Conservation (phyloP, 176 grass and related monocot species). For the Oryza longistaminata region DNA sequence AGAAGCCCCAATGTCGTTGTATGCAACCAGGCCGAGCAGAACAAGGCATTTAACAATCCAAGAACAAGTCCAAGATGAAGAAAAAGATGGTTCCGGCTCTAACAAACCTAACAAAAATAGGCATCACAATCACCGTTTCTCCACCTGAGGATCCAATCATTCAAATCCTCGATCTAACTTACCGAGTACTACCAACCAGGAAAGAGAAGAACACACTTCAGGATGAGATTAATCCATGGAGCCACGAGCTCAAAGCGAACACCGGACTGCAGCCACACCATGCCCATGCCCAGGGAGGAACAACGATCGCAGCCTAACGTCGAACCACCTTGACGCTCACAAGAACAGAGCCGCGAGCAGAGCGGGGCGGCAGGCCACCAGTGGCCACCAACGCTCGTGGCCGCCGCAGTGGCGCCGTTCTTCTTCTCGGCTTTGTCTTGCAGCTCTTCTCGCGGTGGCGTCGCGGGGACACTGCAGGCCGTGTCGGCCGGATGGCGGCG, state of each 20-base stretch:
- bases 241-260: constrained; percentile 33
- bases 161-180: constrained; percentile 21
- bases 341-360: constrained; percentile 33
- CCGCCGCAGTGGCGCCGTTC: constrained; percentile 13
- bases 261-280: constrained; percentile 30
- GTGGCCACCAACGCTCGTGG: constrained; percentile 3
- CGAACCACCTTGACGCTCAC: constrained; percentile 45
- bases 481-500: constrained; percentile 57
- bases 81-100: neutral
- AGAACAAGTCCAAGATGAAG: constrained; percentile 11
- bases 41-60: neutral
- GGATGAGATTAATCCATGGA: constrained; percentile 33
- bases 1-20: neutral
- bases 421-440: constrained; percentile 45
- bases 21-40: neutral
- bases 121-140: constrained; percentile 35
- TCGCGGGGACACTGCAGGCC: constrained; percentile 62
- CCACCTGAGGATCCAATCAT: constrained; percentile 8
- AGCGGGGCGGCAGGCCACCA: constrained; percentile 14
- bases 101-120: constrained; percentile 26
- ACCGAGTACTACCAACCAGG: neutral
- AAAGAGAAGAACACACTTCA: constrained; percentile 11
- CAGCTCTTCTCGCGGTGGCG: constrained; percentile 37
- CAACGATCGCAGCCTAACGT: constrained; percentile 15
- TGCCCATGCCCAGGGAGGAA: neutral